Base-by-base conservation (phyloP, 2,329 filamentous ascomycete species). In the Parasarocladium wereldwijsianum region DNA sequence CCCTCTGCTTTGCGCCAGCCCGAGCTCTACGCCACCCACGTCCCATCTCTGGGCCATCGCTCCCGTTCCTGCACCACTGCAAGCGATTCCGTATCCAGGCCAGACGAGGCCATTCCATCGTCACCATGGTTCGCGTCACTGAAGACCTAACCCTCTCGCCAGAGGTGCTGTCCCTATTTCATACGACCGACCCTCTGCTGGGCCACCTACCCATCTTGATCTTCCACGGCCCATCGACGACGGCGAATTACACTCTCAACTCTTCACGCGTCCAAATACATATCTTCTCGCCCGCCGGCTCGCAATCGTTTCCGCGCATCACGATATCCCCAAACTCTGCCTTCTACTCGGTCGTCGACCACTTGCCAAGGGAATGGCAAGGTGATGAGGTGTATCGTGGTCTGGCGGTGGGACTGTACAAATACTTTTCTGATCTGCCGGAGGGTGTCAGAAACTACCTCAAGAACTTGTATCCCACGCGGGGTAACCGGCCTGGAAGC, bases 221-320 rank as follows among this genome's bases (percentile, higher is more conserved):
- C 52, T 94, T 96, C 64, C 83, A 94, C 53, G 87, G 87, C 10
- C 73, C 85, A 11, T 87, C 87, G 26, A 85, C 86, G 17, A 92
- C 84, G 24, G 76, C 82, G 45, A 92, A 93, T 56, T 80, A 79
- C 40, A 83, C 75, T 28, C 73, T 76, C 46, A 92, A 84, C 56
- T 87, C 80, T 57, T 94, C 87, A 38, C 80, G 90, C 53, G 86
- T 96, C 42, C 87, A 96, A 60, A 71, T 90, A 39, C 90, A 96
- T 55, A 71, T 98, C 54, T 83, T 92, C 58, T 82, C 81, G 36
- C 75, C 84, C 3, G 86, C 84, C 39, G 90, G 90, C 40, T 78
- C 92, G 43, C 79, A 83, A 47, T 87, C 80, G 42, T 98, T 87
- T 50, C 76, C 82, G 36, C 83, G 87, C 44, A 73, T 98, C 41